Base-by-base conservation (phyloP, 1,284 basidiomycete species). In the Schizophyllum commune region DNA sequence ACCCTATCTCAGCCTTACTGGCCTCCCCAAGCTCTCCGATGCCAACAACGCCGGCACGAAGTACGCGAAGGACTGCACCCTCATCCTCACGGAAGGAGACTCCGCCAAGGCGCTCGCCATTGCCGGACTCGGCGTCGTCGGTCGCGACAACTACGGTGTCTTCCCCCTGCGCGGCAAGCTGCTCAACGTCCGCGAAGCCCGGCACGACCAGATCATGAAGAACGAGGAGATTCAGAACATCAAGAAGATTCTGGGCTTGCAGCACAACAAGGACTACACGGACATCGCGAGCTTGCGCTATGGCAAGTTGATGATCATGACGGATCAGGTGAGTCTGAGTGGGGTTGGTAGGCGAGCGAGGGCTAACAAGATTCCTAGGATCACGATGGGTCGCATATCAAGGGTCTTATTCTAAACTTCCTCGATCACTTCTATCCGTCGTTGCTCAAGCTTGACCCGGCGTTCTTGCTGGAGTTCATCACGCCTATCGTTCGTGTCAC, bases 361-460 rank as follows among this genome's bases (percentile, higher is more conserved):
- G 21, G 13, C 51, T 55, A 59, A 65, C 63, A 68, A 20, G 62
- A 8, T 53, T 13, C 51, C n/a, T 63, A 97, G 92, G 97, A 99
- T 85, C 95, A 99, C 77, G 97, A 99, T 77, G 97, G 97, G 59
- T 99, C 96, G 51, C 97, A 99, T 77, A 99, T 99, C 79, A 99
- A 99, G 76, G 97, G 97, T 52, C 83, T 99, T 8, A 83, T 99
- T 61, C 97, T 99, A 79, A 99, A 99, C 75, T 99, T 96, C 75
- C 79, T 99, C 62, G 97, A 99, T 71, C 90, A 96, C 73, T 98
- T 96, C 74, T 99, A 92, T 74, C 97, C 97, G 0, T 98, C 96
- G 1, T 79, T 99, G 34, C 82, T 99, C 63, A 94, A 91, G 72
- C 77, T 98, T 6, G 92, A 94, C 1, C 53, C 53, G 13, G 87